Evolutionary conservation across 768 basidiomycete species (phyloP), one percentile per base, ranked within the genome.

Genomic region (Cystoderma amianthinum): DNA sequence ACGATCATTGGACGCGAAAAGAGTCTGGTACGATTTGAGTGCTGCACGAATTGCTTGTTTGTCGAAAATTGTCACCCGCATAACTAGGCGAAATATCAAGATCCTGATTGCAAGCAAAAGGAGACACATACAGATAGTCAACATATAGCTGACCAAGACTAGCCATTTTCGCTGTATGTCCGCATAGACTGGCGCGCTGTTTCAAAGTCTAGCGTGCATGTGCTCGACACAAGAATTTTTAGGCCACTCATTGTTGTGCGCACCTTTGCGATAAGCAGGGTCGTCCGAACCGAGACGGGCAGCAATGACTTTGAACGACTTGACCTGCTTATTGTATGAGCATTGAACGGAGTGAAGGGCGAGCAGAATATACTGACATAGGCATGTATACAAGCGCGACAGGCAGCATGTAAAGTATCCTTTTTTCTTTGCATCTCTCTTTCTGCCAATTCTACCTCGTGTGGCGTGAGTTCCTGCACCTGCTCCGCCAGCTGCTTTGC

Each of bases 61-160:
- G 48, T 85, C 80, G 9, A 89, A 73, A 87, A 53, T 89, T 88
- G 52, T 89, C 86, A 11, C 85, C 85, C 61, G 87, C 85, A 46
- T 75, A 86, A 2, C 82, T 83, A 45, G 0, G 32, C 22, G 13
- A 28, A 23, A 23, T 36, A 2, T 24, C 19, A 24, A 13, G 13
- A 12, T 13, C 34, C 3, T 16, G 23, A 11, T n/a, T 35, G 18
- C 21, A n/a, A 19, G 10, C 5, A 17, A 35, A 25, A 42, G 6
- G 32, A 23, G 18, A 68, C 74, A 39, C 72, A 0, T 83, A 82
- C 2, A 84, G 63, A 46, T 77, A 76, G 54, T 82, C 76, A 3
- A 76, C 79, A 47, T 84, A 85, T 1, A 82, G 39, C 30, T 68
- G 59, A 3, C 84, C 84, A 1, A 88, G 65, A 2, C 83, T 84